Evolutionary conservation across 2,329 filamentous ascomycete genomes (phyloP), one percentile per base, ranked within the genome.

Genomic region (Alternaria infectoria): DNA sequence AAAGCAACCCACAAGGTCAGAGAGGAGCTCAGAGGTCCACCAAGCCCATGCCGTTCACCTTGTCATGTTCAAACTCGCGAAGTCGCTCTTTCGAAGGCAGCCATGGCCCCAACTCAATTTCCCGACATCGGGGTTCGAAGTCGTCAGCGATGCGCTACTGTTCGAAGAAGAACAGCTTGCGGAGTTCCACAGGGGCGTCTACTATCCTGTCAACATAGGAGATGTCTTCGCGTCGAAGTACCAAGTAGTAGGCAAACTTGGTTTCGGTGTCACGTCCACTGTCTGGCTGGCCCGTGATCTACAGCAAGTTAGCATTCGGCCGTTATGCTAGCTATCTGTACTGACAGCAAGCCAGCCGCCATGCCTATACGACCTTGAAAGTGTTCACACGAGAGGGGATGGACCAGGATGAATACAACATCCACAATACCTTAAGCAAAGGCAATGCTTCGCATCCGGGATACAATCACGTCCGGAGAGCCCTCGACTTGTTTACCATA

Each of bases 401-500:
- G 17, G 51, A 56, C n/a, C n/a, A 62, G 17, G 36, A 64, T 17
- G 60, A 67, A 52, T 51, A 55, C 23, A 32, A 65, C 11, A 58
- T 59, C 17, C 62, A 67, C 57, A 61, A 62, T 10, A 47, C 19
- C 26, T n/a, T 67, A 15, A 65, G 60, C 47, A 56, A 61, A 36
- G 59, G 50, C 12, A 60, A 60, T 49, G 19, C 55, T 19, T 65
- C 58, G 9, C 75, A 81, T 60, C 72, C 70, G 47, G 79, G 79
- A 6, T 69, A 72, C 32, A 54, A 57, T 17, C 64, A 74, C 40
- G 66, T 81, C 8, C 63, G 79, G 44, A 74, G 72, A 17, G 74
- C 75, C 11, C 69, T 79, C 10, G 75, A 80, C 17, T 65, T 61
- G 11, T 80, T 80, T 57, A 70, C 64, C 1, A 69, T 81, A 30